These are phyloP conservation scores for Starmerella bombicola DNA, from an alignment of 805 yeast genomes.

Conservation along the genomic window DNA sequence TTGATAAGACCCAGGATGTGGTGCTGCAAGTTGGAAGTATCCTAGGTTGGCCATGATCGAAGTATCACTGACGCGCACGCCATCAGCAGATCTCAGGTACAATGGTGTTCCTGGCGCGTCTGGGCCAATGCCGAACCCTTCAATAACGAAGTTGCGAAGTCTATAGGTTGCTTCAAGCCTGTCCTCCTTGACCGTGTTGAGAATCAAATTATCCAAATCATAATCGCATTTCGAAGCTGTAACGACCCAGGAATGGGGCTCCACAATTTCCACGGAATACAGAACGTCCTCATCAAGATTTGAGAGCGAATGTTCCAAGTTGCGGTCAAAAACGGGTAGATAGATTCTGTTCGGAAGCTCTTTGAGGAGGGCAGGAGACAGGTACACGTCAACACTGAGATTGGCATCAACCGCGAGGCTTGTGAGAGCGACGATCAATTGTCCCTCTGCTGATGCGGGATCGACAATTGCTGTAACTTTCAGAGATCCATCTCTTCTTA, in stretches of 20 bases:
- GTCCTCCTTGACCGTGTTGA: constrained; percentile 30
- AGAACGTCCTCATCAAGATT: constrained; percentile 42
- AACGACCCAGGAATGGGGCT: constrained; percentile 58
- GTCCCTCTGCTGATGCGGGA: constrained; percentile 61
- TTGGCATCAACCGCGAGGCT: constrained; percentile 22
- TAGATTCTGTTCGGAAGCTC: constrained; percentile 17
- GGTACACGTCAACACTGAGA: constrained; percentile 30
- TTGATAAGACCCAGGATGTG: constrained; percentile 55
- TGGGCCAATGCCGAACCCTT: constrained; percentile 25
- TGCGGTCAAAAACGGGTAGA: constrained; percentile 21
- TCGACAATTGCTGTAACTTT: constrained; percentile 36
- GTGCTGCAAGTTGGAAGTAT: constrained; percentile 62
- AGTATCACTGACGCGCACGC: constrained; percentile 36
- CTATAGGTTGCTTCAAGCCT: constrained; percentile 37
- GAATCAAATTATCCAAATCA: constrained; percentile 53
- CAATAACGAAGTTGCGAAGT: constrained; percentile 47
- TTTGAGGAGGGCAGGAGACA: constrained; percentile 21
- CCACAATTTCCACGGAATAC: constrained; percentile 45
- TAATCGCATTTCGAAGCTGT: constrained; percentile 38
- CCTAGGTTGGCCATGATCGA: constrained; percentile 70
- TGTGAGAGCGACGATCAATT: constrained; percentile 41
- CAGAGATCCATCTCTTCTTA: background rate
- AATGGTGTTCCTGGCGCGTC: constrained; percentile 39
- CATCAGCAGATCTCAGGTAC: constrained; percentile 28
- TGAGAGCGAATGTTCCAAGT: constrained; percentile 30